phyloP scores from a whole-genome alignment of 2,329 filamentous ascomycete species.

The Exophiala bonariae region DNA sequence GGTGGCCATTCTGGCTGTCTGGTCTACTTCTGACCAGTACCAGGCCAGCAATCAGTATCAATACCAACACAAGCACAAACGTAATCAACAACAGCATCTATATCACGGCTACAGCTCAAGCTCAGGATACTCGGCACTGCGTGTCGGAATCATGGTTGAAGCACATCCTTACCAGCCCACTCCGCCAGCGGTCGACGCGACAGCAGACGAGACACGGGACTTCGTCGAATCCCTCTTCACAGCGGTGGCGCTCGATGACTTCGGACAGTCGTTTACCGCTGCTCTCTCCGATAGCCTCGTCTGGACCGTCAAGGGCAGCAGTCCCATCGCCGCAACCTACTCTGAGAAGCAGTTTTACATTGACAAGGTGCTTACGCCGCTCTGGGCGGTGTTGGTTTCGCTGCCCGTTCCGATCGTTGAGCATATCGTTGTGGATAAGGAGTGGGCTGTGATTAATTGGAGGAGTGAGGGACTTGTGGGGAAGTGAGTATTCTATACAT shows the following conservation, averaged over 20 bases:
- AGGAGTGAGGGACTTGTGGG: slow-evolving; percentile 10
- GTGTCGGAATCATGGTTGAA: not conserved
- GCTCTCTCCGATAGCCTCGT: slow-evolving; percentile 14
- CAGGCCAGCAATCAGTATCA: too few relatives aligned
- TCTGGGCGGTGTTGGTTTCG: slow-evolving; percentile 11
- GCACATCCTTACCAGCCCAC: not conserved
- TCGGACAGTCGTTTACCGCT: slow-evolving; percentile 12
- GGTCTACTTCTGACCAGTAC: not conserved
- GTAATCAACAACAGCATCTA: too few relatives aligned
- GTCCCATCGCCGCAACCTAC: slow-evolving; percentile 15
- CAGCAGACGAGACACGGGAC: slow-evolving; percentile 9
- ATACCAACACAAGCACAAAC: too few relatives aligned
- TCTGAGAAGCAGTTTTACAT: slow-evolving; percentile 16
- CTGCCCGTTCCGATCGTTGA: slow-evolving; percentile 19
- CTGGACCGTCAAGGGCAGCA: slow-evolving; percentile 16
- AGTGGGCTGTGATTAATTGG: slow-evolving; percentile 18
- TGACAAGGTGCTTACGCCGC: slow-evolving; percentile 16
- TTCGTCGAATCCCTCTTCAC: slow-evolving; percentile 20
- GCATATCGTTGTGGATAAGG: slow-evolving; percentile 16
- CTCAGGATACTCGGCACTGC: too few relatives aligned
- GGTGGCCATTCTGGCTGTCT: not conserved
- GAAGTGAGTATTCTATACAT: too few relatives aligned
- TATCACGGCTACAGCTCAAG: too few relatives aligned
- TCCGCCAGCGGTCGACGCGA: slow-evolving; percentile 1
- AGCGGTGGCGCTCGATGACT: slow-evolving; percentile 17